phyloP scores from a whole-genome alignment of 352 stramenopile species.

The Pythium folliculosum region DNA sequence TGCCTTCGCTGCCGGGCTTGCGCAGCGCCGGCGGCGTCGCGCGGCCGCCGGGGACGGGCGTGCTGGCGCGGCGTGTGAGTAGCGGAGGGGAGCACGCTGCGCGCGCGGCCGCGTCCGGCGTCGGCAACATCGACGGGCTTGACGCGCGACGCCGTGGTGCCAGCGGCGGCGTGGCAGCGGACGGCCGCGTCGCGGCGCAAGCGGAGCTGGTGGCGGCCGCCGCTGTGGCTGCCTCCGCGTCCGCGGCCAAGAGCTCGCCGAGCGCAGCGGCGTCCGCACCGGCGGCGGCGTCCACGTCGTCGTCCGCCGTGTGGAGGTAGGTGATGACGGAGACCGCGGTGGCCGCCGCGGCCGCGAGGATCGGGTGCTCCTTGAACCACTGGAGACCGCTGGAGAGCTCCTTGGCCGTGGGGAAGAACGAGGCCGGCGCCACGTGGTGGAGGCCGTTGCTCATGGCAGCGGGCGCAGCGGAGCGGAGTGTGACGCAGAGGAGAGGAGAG shows the following conservation, averaged over 20 bases:
- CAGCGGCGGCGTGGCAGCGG: not conserved
- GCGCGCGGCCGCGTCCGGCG: not conserved
- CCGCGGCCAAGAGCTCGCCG: not conserved
- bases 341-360: conserved; percentile 73
- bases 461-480: not conserved
- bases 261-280: not conserved
- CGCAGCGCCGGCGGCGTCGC: conserved; percentile 30
- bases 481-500: not conserved
- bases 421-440: conserved; percentile 42
- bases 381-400: conserved; percentile 81
- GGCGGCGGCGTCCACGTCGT: conserved; percentile 1
- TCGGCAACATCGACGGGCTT: conserved; percentile 2
- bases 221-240: no score
- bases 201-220: no score
- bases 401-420: conserved; percentile 86
- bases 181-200: no score
- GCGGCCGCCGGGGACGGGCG: conserved; percentile 16
- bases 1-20: conserved; percentile 32
- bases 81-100: not conserved
- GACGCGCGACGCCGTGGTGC: conserved; percentile 17
- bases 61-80: conserved; percentile 15
- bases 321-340: conserved; percentile 85
- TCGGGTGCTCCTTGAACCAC: conserved; percentile 86
- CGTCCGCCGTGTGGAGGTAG: conserved; percentile 62
- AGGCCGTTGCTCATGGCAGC: conserved; percentile 41